A percentile compares a stretch with the other conserved stretches of the same genome.
These are phyloP conservation scores for Cadophora luteo-olivacea DNA, from an alignment of 2,329 filamentous ascomycete genomes.

Conservation along the genomic window DNA sequence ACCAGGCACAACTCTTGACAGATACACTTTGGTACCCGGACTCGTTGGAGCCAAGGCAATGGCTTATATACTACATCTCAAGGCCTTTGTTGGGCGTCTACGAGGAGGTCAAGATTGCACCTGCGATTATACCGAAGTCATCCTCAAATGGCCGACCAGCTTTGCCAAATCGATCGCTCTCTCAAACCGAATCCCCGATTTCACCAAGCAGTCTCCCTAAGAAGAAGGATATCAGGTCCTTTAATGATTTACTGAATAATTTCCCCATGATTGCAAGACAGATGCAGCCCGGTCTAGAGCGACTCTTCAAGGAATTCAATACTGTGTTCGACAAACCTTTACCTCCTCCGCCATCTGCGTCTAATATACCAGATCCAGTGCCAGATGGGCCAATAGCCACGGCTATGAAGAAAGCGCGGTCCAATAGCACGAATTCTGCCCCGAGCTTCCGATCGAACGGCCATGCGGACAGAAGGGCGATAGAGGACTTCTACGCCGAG, in stretches of 20 bases:
- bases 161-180: slow-evolving; percentile 30
- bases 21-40: slow-evolving; percentile 91
- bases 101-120: slow-evolving; percentile 75
- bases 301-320: slow-evolving; percentile 87
- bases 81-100: slow-evolving; percentile 83
- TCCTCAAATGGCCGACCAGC: slow-evolving; percentile 43
- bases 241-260: slow-evolving; percentile 85
- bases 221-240: slow-evolving; percentile 92
- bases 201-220: slow-evolving; percentile 52
- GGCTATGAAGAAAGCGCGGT: slow-evolving; percentile 61
- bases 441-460: slow-evolving; percentile 46
- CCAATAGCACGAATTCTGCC: slow-evolving; percentile 52
- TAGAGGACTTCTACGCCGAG: slow-evolving; percentile 75
- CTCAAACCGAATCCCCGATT: slow-evolving; percentile 29
- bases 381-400: slow-evolving; percentile 62
- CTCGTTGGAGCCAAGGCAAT: slow-evolving; percentile 86
- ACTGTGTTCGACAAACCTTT: slow-evolving; percentile 84
- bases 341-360: slow-evolving; percentile 73
- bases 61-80: slow-evolving; percentile 96
- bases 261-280: slow-evolving; percentile 97
- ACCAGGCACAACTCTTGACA: slow-evolving; percentile 84
- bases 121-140: slow-evolving; percentile 64
- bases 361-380: slow-evolving; percentile 62
- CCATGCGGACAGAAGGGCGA: slow-evolving; percentile 45
- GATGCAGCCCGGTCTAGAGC: slow-evolving; percentile 92